Conservation (phyloP, 2,329 filamentous ascomycete species). For the Apiospora kogelbergensis region DNA sequence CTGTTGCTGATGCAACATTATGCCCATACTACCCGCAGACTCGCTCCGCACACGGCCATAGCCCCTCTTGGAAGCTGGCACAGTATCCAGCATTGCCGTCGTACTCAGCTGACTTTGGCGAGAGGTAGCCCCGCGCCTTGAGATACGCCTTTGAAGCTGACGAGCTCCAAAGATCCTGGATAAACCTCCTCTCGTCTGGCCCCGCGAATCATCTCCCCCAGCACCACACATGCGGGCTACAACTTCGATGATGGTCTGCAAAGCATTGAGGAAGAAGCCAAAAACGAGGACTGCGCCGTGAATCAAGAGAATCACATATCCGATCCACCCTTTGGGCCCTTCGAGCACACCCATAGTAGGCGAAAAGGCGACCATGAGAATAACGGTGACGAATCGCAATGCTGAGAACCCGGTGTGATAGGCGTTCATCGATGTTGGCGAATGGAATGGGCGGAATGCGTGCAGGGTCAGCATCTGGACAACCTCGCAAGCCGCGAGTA, state of each 20-base stretch:
- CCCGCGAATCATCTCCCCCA: slow-evolving; percentile 70
- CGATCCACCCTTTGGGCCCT: slow-evolving; percentile 87
- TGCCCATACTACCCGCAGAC: slow-evolving; percentile 59
- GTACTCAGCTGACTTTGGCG: slow-evolving; percentile 82
- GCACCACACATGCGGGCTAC: slow-evolving; percentile 78
- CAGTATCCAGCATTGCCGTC: slow-evolving; percentile 73
- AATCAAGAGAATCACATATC: slow-evolving; percentile 84
- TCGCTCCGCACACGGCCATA: slow-evolving; percentile 62
- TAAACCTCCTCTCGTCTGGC: slow-evolving; percentile 76
- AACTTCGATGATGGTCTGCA: slow-evolving; percentile 90
- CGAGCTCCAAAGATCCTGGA: slow-evolving; percentile 90
- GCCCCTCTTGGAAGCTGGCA: slow-evolving; percentile 63
- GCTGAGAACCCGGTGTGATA: slow-evolving; percentile 85
- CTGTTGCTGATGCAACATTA: slow-evolving; percentile 45
- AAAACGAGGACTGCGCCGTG: slow-evolving; percentile 85
- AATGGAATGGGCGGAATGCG: slow-evolving; percentile 86
- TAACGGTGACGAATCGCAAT: slow-evolving; percentile 72
- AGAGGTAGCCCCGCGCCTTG: slow-evolving; percentile 60
- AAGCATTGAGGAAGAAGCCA: slow-evolving; percentile 88
- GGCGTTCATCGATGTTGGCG: slow-evolving; percentile 93
- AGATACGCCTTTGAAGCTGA: slow-evolving; percentile 74
- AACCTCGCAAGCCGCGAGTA: slow-evolving; percentile 92
- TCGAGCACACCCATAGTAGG: slow-evolving; percentile 78
- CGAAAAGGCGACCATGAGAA: slow-evolving; percentile 81
- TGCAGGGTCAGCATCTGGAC: slow-evolving; percentile 84